phyloP scores from a whole-genome alignment of 2,329 filamentous ascomycete species.

The Biscogniauxia marginata region DNA sequence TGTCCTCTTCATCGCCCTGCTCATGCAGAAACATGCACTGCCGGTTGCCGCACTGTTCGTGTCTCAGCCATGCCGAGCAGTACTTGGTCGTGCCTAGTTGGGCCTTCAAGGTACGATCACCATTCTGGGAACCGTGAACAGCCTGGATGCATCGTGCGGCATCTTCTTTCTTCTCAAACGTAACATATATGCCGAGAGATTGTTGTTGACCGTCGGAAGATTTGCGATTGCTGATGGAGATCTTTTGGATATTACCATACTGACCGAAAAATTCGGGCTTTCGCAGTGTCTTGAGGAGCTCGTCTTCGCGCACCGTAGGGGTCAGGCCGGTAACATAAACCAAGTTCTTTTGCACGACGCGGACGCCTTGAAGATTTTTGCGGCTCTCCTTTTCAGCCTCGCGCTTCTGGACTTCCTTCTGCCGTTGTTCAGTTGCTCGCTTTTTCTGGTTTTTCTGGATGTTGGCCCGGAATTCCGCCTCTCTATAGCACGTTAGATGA shows the following conservation, averaged over 20 bases:
- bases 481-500: slow-evolving; percentile 45
- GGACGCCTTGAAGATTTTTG: slow-evolving; percentile 91
- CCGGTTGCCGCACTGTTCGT: slow-evolving; percentile 90
- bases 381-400: slow-evolving; percentile 94
- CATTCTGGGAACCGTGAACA: slow-evolving; percentile 90
- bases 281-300: slow-evolving; percentile 83
- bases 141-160: slow-evolving; percentile 86
- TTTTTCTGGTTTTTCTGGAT: slow-evolving; percentile 92
- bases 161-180: slow-evolving; percentile 88
- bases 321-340: slow-evolving; percentile 96
- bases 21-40: slow-evolving; percentile 99
- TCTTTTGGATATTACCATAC: slow-evolving; percentile 97
- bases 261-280: slow-evolving; percentile 95
- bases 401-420: slow-evolving; percentile 94
- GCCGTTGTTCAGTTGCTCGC: slow-evolving; percentile 75
- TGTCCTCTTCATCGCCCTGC: slow-evolving; percentile 96
- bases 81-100: slow-evolving; percentile 93
- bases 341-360: slow-evolving; percentile 97
- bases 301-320: slow-evolving; percentile 88
- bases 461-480: slow-evolving; percentile 72
- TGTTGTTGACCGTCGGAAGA: slow-evolving; percentile 72
- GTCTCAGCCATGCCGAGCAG: slow-evolving; percentile 92
- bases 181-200: slow-evolving; percentile 97
- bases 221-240: slow-evolving; percentile 95
- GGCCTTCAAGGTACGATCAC: slow-evolving; percentile 78